Base-by-base conservation (phyloP, 495 filamentous ascomycete species). In the Hypoxylon cercidicola region DNA sequence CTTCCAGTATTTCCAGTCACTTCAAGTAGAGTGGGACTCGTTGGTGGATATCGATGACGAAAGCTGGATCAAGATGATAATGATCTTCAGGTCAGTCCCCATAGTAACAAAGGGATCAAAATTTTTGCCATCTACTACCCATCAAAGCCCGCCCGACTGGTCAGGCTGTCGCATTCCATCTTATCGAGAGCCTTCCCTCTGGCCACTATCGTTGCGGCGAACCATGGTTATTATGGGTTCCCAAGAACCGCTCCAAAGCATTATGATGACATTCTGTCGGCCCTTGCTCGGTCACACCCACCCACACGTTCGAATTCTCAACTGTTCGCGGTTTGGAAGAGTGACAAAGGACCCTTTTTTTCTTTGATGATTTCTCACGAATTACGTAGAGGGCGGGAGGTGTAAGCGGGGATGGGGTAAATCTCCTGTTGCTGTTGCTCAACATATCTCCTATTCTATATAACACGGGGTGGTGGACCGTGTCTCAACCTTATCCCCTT, bases 51-150 rank as follows among this genome's bases (percentile, higher is more conserved):
- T 19, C 40, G 8, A 67, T 67, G 64, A 67, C 64, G 64, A 62
- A 51, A 54, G n/a, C n/a, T 53, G 64, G 64, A 67, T 67, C 47
- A 62, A 39, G 64, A 67, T 62, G 64, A 67, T 67, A 53, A 67
- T 30, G 64, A 67, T 67, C 64, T 67, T 67, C 64, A 62, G 48
- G 41, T 47, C 40, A 11, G 21, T 28, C 58, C 46, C 64, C 64
- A 62, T 62, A 67, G 56, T 52, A 67, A 67, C 60, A 61, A 46
- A 32, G 5, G n/a, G 45, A 41, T 23, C 53, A 40, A 53, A 66
- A 37, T 25, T 57, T 67, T 62, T 53, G 58, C 56, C 46, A 52
- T 61, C 50, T 50, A 34, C 56, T 37, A 60, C 56, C 44, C 13
- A 45, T 23, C 32, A 30, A 34, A 25, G 28, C 55, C 50, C 32